Conservation (phyloP, 2,329 filamentous ascomycete species). For the Simplicillium sp. region DNA sequence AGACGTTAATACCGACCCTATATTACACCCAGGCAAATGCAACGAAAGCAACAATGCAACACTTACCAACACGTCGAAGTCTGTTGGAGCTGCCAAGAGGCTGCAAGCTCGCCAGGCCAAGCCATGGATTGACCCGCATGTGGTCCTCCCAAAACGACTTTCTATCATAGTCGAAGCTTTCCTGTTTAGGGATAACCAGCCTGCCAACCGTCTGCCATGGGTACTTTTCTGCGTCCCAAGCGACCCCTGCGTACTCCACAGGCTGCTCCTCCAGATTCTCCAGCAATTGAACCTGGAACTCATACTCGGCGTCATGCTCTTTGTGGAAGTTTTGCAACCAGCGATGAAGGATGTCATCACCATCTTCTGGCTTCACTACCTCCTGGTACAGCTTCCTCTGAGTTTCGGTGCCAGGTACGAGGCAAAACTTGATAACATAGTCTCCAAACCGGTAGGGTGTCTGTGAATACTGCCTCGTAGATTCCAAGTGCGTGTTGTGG, state of each 20-base stretch:
- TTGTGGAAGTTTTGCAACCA: slow-evolving; percentile 29
- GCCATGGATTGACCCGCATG: slow-evolving; percentile 30
- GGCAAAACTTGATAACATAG: slow-evolving; percentile 35
- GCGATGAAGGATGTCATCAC: slow-evolving; percentile 24
- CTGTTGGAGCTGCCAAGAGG: slow-evolving; percentile 28
- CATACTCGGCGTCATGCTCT: slow-evolving; percentile 27
- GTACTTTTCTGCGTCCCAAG: slow-evolving; percentile 35
- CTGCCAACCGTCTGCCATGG: slow-evolving; percentile 35
- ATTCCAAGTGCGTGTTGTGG: slow-evolving; percentile 27
- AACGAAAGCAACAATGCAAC: slow-evolving; percentile 14
- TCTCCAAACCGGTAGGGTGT: slow-evolving; percentile 36
- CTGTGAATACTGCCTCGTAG: slow-evolving; percentile 27
- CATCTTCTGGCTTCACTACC: slow-evolving; percentile 17
- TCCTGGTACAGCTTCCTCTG: slow-evolving; percentile 29
- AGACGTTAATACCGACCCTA: background rate
- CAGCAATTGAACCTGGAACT: slow-evolving; percentile 34
- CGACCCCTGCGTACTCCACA: slow-evolving; percentile 30
- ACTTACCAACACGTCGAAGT: slow-evolving; percentile 15
- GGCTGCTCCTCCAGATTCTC: slow-evolving; percentile 35
- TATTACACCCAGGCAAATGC: background rate
- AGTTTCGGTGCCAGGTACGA: slow-evolving; percentile 28
- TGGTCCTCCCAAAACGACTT: slow-evolving; percentile 33
- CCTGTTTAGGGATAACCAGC: slow-evolving; percentile 21
- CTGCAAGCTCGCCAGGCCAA: slow-evolving; percentile 28
- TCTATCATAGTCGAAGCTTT: slow-evolving; percentile 26